Evolutionary conservation across 106 monocot genomes (phyloP), one percentile per base, ranked within the genome.

Genomic region (Dendrobium nobile): DNA sequence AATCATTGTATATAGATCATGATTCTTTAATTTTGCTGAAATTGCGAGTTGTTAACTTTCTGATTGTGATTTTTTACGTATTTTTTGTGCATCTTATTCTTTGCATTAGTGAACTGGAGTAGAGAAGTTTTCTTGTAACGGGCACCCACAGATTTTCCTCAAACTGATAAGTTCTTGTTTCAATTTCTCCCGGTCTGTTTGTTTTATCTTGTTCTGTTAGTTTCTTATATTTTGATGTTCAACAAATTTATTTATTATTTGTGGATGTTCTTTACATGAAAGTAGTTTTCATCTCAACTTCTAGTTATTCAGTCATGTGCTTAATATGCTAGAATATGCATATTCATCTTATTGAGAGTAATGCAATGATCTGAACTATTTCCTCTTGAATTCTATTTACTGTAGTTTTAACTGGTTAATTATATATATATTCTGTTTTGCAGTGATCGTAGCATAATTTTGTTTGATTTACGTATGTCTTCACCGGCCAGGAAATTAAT

Each of bases 401-500:
- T 65, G 26, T 51, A 13, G 10, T 65, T 65, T 70, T 70, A 70
- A 37, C 37, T 70, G 10, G 70, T 37, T 37, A n/a, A 33, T 70
- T 70, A 28, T 33, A 17, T 19, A 22, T 37, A 9, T 4, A 13
- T 70, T 70, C 80, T 9, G 19, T 68, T 89, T 85, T 88, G 85
- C 67, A 99, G 98, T 82, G 98, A 99, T 77, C 95, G 98, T 22
- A 90, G 98, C 81, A 91, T 99, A 86, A 86, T 77, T 67, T 73
- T 95, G 8, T 99, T 95, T 84, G 98, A 99, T 86, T 65, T 99
- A n/a, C 98, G 95, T 61, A 91, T 91, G 87, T 91, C 99, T 20
- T 90, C 95, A 0, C 95, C 99, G 45, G 89, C 89, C 77, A 91
- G 89, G 82, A 95, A 99, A 85, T 54, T 95, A 64, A 93, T 99